These are phyloP conservation scores for Hyaloscypha variabilis DNA, from an alignment of 495 filamentous ascomycete species.

Conservation along the genomic window DNA sequence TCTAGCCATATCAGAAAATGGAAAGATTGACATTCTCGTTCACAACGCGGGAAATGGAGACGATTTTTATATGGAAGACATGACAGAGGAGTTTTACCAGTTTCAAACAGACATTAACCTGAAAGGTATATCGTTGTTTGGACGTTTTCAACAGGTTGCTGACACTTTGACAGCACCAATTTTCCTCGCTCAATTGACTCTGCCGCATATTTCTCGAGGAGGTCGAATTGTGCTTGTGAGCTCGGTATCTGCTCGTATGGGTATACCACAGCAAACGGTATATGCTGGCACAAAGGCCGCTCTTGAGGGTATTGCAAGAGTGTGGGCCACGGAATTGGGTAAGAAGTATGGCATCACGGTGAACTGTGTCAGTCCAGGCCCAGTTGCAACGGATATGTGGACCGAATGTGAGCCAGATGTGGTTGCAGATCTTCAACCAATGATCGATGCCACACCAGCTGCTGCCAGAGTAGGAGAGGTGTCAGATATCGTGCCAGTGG, in stretches of 20 bases:
- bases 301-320: slow-evolving; percentile 35
- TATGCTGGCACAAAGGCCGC: slow-evolving; percentile 30
- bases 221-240: slow-evolving; percentile 14
- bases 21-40: slow-evolving; percentile 65
- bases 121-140: slow-evolving; percentile 53
- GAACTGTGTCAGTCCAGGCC: slow-evolving; percentile 41
- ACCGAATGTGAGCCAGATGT: slow-evolving; percentile 50
- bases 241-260: slow-evolving; percentile 16
- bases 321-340: slow-evolving; percentile 40
- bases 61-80: slow-evolving; percentile 53
- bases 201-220: slow-evolving; percentile 29
- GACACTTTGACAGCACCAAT: slow-evolving; percentile 28
- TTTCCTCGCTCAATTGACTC: slow-evolving; percentile 31
- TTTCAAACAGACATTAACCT: slow-evolving; percentile 46
- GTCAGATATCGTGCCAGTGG: slow-evolving; percentile 22
- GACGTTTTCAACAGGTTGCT: background rate
- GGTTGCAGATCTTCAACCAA: slow-evolving; percentile 24
- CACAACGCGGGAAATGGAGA: slow-evolving; percentile 59
- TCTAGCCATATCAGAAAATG: slow-evolving; percentile 58
- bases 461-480: slow-evolving; percentile 37
- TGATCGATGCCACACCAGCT: slow-evolving; percentile 44
- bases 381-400: slow-evolving; percentile 42
- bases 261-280: slow-evolving; percentile 12
- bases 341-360: slow-evolving; percentile 40
- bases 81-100: slow-evolving; percentile 60